Percentiles rank a stretch among this genome's conserved stretches.
These are phyloP conservation scores for Fulvia fulva DNA, from an alignment of 2,329 filamentous ascomycete genomes.

Conservation along the genomic window DNA sequence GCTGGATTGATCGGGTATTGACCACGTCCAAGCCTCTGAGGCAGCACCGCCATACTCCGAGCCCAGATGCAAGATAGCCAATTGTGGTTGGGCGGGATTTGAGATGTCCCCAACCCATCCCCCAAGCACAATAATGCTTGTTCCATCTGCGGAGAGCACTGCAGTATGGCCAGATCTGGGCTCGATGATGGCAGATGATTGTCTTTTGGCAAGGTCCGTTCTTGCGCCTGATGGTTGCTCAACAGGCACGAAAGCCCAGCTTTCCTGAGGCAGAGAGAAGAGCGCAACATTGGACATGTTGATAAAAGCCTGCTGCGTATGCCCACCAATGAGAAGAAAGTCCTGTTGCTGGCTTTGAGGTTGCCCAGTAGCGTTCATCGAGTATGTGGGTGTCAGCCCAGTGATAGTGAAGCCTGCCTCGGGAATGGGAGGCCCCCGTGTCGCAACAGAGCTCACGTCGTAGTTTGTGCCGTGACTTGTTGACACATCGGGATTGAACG, in stretches of 20 bases:
- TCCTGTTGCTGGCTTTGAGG: constrained; percentile 66
- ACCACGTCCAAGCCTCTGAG: constrained; percentile 62
- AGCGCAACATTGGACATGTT: constrained; percentile 90
- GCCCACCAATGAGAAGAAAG: constrained; percentile 79
- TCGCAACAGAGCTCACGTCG: constrained; percentile 45
- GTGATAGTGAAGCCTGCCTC: constrained; percentile 88
- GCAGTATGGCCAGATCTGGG: constrained; percentile 87
- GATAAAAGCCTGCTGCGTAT: constrained; percentile 78
- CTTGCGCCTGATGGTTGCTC: constrained; percentile 42
- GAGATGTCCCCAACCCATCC: constrained; percentile 86
- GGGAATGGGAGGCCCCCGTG: constrained; percentile 64
- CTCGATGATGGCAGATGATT: constrained; percentile 53
- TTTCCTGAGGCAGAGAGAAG: constrained; percentile 80
- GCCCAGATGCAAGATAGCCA: constrained; percentile 72
- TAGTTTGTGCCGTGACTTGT: constrained; percentile 39
- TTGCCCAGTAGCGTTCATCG: constrained; percentile 57
- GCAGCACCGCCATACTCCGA: constrained; percentile 61
- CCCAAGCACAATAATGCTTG: constrained; percentile 72
- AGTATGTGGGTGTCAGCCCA: constrained; percentile 64
- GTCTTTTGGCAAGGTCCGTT: constrained; percentile 54
- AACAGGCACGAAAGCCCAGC: constrained; percentile 78
- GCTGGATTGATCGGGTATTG: constrained; percentile 52
- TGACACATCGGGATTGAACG: constrained; percentile 51
- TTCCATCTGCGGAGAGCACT: constrained; percentile 73
- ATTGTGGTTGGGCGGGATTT: constrained; percentile 74